A percentile compares a stretch with the other conserved stretches of the same genome.
phyloP scores from a whole-genome alignment of 768 basidiomycete species.

The Macrolepiota dolichaula region DNA sequence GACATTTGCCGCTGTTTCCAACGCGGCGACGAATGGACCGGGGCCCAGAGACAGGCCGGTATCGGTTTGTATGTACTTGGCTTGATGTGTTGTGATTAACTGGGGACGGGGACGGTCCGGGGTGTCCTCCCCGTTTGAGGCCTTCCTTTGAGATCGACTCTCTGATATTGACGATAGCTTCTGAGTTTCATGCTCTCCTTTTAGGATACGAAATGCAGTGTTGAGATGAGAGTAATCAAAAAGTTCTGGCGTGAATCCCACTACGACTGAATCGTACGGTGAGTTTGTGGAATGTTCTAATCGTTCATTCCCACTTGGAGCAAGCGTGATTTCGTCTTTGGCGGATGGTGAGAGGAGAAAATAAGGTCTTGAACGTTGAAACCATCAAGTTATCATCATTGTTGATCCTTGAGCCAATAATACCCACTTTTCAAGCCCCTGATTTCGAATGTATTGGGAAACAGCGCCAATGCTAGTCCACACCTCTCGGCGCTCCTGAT shows the following conservation, averaged over 20 bases:
- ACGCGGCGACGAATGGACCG: conserved; percentile 64
- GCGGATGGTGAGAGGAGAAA: conserved; percentile 54
- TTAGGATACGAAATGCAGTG: conserved; percentile 63
- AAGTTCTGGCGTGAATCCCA: conserved; percentile 52
- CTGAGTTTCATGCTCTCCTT: conserved; percentile 29
- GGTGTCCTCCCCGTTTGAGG: background rate
- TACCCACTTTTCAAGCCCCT: conserved; percentile 38
- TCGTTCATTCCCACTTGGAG: background rate
- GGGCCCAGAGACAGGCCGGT: conserved; percentile 63
- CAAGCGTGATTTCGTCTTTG: conserved; percentile 33
- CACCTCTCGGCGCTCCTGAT: conserved; percentile 32
- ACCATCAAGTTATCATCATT: background rate
- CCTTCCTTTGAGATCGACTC: background rate
- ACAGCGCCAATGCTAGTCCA: conserved; percentile 67
- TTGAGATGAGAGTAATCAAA: conserved; percentile 58
- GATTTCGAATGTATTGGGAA: conserved; percentile 36
- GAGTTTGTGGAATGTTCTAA: conserved; percentile 9
- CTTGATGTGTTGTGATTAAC: conserved; percentile 60
- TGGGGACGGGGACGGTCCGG: conserved; percentile 14
- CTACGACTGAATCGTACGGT: conserved; percentile 56
- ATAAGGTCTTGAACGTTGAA: conserved; percentile 45
- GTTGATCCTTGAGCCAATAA: background rate
- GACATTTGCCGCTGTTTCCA: conserved; percentile 50
- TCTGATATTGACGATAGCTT: background rate
- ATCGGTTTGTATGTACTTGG: conserved; percentile 45